Percentiles rank a stretch among this genome's conserved stretches.
Conservation (phyloP, 257 asterid species). For the Penstemon eatonii region DNA sequence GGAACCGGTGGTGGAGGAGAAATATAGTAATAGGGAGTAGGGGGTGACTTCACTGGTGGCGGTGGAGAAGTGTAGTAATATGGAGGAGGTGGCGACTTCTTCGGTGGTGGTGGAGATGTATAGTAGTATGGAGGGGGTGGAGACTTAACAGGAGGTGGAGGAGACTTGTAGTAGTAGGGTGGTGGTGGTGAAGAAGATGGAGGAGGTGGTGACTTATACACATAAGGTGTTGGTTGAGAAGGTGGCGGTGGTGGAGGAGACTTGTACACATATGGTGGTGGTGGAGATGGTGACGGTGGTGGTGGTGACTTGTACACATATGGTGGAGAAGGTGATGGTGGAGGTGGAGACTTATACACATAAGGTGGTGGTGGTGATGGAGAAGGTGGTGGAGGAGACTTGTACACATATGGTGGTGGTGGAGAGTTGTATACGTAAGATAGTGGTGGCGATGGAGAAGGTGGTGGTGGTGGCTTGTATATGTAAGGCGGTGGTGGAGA, state of each 20-base stretch:
- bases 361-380: slow-evolving; percentile 36
- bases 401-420: slow-evolving; percentile 43
- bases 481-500: slow-evolving; percentile 50
- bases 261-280: slow-evolving; percentile 22
- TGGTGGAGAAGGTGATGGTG: slow-evolving; percentile 20
- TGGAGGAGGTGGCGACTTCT: slow-evolving; percentile 20
- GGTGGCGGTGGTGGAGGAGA: slow-evolving; percentile 25
- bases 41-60: slow-evolving; percentile 30
- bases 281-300: slow-evolving; percentile 17
- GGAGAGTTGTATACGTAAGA: slow-evolving; percentile 38
- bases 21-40: slow-evolving; percentile 36
- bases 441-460: slow-evolving; percentile 27
- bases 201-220: slow-evolving; percentile 24
- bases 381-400: slow-evolving; percentile 47
- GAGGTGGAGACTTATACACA: slow-evolving; percentile 14
- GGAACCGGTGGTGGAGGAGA: slow-evolving; percentile 60
- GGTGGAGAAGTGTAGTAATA: slow-evolving; percentile 40
- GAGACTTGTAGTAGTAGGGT: not conserved
- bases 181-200: slow-evolving; percentile 26
- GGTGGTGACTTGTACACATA: slow-evolving; percentile 19
- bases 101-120: slow-evolving; percentile 26
- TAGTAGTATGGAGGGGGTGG: slow-evolving; percentile 23
- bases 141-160: not conserved
- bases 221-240: slow-evolving; percentile 4
- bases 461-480: slow-evolving; percentile 34